Conservation (phyloP, 805 yeast species). For the Candida methanosorbosa region DNA sequence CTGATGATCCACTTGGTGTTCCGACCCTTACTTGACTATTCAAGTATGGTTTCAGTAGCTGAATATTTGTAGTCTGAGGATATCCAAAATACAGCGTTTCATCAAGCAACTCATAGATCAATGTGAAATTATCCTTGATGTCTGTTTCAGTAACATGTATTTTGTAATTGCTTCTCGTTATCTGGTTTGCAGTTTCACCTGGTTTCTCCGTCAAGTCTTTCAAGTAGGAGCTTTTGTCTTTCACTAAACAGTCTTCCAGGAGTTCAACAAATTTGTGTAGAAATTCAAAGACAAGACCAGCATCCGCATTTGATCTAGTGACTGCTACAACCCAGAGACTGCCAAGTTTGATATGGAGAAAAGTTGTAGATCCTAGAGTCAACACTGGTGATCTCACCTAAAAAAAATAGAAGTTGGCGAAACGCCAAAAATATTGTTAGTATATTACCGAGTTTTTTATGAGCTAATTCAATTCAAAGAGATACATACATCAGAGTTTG, state of each 20-base stretch:
- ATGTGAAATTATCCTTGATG: conserved; percentile 56
- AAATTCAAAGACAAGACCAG: conserved; percentile 71
- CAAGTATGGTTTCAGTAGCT: conserved; percentile 28
- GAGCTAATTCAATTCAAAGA: too few species aligned
- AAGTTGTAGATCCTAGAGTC: conserved; percentile 89
- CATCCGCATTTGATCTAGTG: conserved; percentile 84
- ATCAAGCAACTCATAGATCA: conserved; percentile 70
- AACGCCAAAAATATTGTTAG: too few species aligned
- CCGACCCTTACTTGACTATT: conserved; percentile 5
- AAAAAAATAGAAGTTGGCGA: too few species aligned
- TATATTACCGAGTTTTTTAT: too few species aligned
- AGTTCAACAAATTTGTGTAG: conserved; percentile 47
- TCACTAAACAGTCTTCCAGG: background rate
- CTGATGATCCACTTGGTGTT: conserved; percentile 3
- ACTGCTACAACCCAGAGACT: conserved; percentile 79
- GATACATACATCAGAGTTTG: conserved; percentile 49
- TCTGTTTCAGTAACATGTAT: conserved; percentile 36
- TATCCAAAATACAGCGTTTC: conserved; percentile 73
- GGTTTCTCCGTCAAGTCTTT: background rate
- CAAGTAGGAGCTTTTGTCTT: background rate
- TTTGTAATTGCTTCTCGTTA: conserved; percentile 9
- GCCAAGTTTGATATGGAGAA: conserved; percentile 60
- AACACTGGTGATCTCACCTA: conserved; percentile 57
- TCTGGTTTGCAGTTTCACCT: background rate
- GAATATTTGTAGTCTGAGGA: conserved; percentile 56